Evolutionary conservation across 805 yeast species (phyloP), one percentile per base, ranked within the genome.

Genomic region (Metschnikowia kofuensis): DNA sequence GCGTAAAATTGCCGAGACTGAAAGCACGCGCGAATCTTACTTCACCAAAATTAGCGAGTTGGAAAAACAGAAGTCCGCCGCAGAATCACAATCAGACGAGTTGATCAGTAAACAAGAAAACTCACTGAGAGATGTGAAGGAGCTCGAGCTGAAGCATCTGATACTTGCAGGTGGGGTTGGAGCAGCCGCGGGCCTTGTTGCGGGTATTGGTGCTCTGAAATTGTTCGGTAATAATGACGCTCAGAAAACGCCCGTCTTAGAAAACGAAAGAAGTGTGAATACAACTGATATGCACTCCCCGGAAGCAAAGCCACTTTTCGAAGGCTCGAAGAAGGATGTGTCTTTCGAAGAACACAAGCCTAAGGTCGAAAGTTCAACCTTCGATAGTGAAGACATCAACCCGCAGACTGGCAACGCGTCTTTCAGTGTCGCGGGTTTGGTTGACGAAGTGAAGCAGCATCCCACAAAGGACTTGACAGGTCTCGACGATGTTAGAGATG

Each of bases 391-490:
- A 12, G 40, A 40, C 10, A 30, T 35, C 28, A 40, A 35, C 12
- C 44, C 44, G 6, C 45, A 41, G 32, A 34, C 49, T 1, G 42
- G 35, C 7, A 26, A 35, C 4, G 31, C 34, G 9, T 27, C 36
- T 10, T 42, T 38, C 9, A 47, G 37, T n/a, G 46, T 42, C 7
- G 40, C 38, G 30, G 50, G 40, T 4, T 27, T 47, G 35, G 50
- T 47, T 12, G 69, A 65, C 42, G 67, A 65, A 49, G 68, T 64
- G 21, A 52, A 57, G 47, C 61, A 56, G 11, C 55, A 59, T 31
- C 67, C 69, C 16, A 52, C 60, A 36, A 60, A 59, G 27, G 67
- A 58, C 41, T 42, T 65, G 54, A 66, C 70, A 6, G 70, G 70
- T 12, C 32, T 30, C 13, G 32, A 12, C 13, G 32, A 30, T 12